A percentile compares a stretch with the other conserved stretches of the same genome.
Conservation (phyloP, 768 basidiomycete genomes). For the Goffeauzyma gilvescens region DNA sequence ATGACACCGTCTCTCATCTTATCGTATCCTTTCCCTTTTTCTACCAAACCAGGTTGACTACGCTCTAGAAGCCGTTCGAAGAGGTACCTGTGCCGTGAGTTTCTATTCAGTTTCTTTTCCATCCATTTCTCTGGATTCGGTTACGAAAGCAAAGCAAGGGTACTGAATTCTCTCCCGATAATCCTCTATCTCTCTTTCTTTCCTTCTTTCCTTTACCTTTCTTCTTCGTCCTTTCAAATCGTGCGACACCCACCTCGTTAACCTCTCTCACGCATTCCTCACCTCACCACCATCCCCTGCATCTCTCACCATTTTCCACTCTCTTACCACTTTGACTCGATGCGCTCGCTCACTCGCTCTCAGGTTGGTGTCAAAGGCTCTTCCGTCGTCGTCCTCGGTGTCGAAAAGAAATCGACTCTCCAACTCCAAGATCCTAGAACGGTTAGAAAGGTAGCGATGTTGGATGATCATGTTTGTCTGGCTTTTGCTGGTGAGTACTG, state of each 20-base stretch:
- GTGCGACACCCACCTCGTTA: too few species aligned
- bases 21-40: constrained; percentile 7
- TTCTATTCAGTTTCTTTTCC: background rate
- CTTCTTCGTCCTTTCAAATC: too few species aligned
- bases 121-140: background rate
- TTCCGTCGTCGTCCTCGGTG: constrained; percentile 85
- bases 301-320: background rate
- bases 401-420: constrained; percentile 95
- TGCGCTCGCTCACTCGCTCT: too few species aligned
- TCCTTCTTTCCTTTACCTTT: too few species aligned
- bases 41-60: constrained; percentile 68
- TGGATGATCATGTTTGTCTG: constrained; percentile 91
- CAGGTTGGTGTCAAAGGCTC: constrained; percentile 94
- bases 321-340: background rate
- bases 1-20: constrained; percentile 9
- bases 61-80: constrained; percentile 87
- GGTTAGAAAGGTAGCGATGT: constrained; percentile 91
- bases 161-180: too few species aligned
- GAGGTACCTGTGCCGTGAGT: constrained; percentile 87
- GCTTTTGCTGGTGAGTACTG: constrained; percentile 76
- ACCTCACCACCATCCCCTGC: background rate
- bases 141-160: too few species aligned
- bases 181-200: too few species aligned
- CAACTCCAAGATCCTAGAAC: constrained; percentile 97
- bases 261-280: background rate